phyloP scores from a whole-genome alignment of 148 eudicot genomes.

The Camellia lanceoleosa region DNA sequence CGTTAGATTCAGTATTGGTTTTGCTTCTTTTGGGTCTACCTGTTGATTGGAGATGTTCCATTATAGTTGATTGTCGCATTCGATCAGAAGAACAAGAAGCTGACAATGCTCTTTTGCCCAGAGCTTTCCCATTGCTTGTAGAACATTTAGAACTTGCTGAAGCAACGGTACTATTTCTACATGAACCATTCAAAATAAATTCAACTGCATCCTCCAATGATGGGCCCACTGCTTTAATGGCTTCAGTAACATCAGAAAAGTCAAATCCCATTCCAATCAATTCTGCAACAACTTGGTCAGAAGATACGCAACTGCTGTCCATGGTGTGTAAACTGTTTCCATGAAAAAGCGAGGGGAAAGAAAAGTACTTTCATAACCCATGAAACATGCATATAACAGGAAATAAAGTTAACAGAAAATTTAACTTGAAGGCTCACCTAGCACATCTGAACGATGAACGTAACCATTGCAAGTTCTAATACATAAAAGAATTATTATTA shows the following conservation, averaged over 20 bases:
- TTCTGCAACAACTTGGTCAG: slow-evolving; percentile 38
- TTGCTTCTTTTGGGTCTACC: slow-evolving; percentile 39
- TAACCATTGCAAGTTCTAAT: neutral
- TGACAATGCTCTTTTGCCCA: slow-evolving; percentile 37
- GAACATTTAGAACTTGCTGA: slow-evolving; percentile 29
- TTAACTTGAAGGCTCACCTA: slow-evolving; percentile 2
- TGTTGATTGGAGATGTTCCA: slow-evolving; percentile 42
- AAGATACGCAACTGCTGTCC: slow-evolving; percentile 25
- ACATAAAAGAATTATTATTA: neutral
- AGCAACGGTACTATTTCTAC: slow-evolving; percentile 18
- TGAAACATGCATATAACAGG: neutral
- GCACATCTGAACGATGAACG: neutral
- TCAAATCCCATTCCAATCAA: slow-evolving; percentile 63
- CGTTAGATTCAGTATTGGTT: slow-evolving; percentile 12
- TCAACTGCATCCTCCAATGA: slow-evolving; percentile 50
- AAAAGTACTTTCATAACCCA: neutral
- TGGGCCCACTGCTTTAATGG: slow-evolving; percentile 56
- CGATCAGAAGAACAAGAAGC: slow-evolving; percentile 29
- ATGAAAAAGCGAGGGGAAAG: neutral
- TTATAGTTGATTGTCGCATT: slow-evolving; percentile 57
- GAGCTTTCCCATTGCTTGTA: slow-evolving; percentile 14
- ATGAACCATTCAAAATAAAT: slow-evolving; percentile 35
- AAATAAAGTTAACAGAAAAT: neutral
- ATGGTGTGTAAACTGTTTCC: slow-evolving; percentile 19
- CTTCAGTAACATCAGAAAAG: slow-evolving; percentile 37